Evolutionary conservation across 2,329 filamentous ascomycete species (phyloP).

Genomic region (Xylaria digitata): DNA sequence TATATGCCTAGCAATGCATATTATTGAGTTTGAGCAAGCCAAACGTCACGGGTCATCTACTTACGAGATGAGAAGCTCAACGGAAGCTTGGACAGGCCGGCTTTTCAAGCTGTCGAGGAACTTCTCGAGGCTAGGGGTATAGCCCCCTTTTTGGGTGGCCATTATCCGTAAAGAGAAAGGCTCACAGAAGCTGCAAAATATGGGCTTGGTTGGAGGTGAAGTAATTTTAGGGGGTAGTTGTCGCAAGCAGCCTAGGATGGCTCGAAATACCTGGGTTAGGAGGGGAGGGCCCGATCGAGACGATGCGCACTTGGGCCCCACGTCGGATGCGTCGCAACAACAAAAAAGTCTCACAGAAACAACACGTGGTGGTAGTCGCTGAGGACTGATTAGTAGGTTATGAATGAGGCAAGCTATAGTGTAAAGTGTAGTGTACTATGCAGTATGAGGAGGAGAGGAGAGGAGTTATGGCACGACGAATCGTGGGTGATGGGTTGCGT

Average conservation of each 20-base stretch:
- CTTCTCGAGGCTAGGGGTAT: constrained; percentile 79
- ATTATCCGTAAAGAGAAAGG: constrained; percentile 54
- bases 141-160: constrained; percentile 65
- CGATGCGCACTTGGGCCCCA: constrained; percentile 18
- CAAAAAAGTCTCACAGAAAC: neutral
- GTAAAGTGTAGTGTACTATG: no score
- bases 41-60: constrained; percentile 43
- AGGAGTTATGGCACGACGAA: constrained; percentile 11
- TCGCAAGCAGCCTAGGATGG: constrained; percentile 17
- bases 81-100: constrained; percentile 80
- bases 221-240: constrained; percentile 8
- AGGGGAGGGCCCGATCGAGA: neutral
- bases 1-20: constrained; percentile 7
- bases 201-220: constrained; percentile 1
- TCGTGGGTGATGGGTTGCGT: constrained; percentile 1
- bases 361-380: constrained; percentile 8
- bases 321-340: constrained; percentile 19
- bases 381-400: neutral
- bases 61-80: constrained; percentile 86
- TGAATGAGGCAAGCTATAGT: neutral
- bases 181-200: neutral
- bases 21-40: constrained; percentile 3
- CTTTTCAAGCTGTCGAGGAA: constrained; percentile 84
- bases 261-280: neutral
- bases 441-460: neutral